phyloP scores from a whole-genome alignment of 2,329 filamentous ascomycete species.

The Fusarium incarnatum region DNA sequence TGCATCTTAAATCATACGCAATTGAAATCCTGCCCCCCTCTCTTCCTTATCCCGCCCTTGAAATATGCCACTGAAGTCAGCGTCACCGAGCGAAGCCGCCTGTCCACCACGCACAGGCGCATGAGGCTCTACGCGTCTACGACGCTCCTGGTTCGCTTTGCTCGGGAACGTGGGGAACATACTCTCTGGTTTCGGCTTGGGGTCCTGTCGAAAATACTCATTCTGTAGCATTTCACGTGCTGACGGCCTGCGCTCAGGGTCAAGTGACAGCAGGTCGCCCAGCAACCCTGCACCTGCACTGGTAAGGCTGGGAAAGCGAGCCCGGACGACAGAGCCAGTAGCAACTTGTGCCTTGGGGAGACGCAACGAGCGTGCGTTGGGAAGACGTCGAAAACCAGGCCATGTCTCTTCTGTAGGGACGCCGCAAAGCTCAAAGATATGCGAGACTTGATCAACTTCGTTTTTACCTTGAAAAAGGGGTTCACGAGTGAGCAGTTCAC shows the following conservation, averaged over 20 bases:
- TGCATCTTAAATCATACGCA: conserved; percentile 66
- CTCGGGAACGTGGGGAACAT: conserved; percentile 98
- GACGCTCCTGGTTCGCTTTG: conserved; percentile 90
- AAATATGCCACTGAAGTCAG: conserved; percentile 79
- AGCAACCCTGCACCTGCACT: conserved; percentile 78
- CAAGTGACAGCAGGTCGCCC: conserved; percentile 75
- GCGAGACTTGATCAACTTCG: conserved; percentile 89
- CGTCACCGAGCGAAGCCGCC: conserved; percentile 64
- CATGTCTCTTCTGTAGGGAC: conserved; percentile 84
- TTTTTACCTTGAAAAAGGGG: conserved; percentile 89
- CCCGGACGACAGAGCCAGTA: conserved; percentile 70
- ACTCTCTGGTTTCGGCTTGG: conserved; percentile 86
- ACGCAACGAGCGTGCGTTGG: conserved; percentile 84
- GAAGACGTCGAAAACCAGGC: conserved; percentile 87
- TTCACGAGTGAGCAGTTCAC: conserved; percentile 85
- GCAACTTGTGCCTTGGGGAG: conserved; percentile 65
- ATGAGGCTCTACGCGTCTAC: conserved; percentile 78
- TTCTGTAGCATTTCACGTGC: conserved; percentile 81
- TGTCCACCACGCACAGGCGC: conserved; percentile 81
- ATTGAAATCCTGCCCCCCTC: conserved; percentile 71
- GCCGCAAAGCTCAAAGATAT: conserved; percentile 91
- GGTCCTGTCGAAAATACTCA: conserved; percentile 88
- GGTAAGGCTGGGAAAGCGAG: conserved; percentile 85
- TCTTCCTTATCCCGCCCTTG: conserved; percentile 73
- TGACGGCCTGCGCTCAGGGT: conserved; percentile 77